phyloP scores from a whole-genome alignment of 2,329 filamentous ascomycete genomes.

The Atkinsonella hypoxylon region DNA sequence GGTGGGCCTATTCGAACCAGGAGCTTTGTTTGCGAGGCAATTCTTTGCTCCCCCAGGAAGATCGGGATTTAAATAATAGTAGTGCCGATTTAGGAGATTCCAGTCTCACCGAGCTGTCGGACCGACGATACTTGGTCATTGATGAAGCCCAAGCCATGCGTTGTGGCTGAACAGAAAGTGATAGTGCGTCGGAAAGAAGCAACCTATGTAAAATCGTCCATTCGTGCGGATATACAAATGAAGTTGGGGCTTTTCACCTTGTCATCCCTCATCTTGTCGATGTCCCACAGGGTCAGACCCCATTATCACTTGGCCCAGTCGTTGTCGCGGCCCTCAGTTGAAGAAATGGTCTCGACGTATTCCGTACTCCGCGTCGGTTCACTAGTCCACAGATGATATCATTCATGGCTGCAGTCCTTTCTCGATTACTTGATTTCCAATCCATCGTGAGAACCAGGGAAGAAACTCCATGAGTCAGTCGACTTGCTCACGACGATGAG shows the following conservation, averaged over 20 bases:
- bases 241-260: too few relatives aligned
- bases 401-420: not conserved
- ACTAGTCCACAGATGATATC: not conserved
- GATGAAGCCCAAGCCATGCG: too few relatives aligned
- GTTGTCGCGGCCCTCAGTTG: too few relatives aligned
- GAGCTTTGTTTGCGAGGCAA: not conserved
- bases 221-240: too few relatives aligned
- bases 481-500: not conserved
- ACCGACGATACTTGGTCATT: not conserved
- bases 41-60: not conserved
- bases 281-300: too few relatives aligned
- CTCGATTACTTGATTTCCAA: not conserved
- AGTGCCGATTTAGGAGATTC: not conserved
- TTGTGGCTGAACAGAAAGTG: not conserved
- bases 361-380: too few relatives aligned
- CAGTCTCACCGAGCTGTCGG: not conserved
- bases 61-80: not conserved
- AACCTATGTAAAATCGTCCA: not conserved
- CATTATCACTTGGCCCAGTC: too few relatives aligned
- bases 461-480: not conserved
- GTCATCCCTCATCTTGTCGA: too few relatives aligned
- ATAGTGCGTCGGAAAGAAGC: not conserved
- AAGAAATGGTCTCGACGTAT: too few relatives aligned
- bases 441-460: not conserved
- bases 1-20: not conserved